Percentiles rank a stretch among this genome's conserved stretches.
Evolutionary conservation across 805 yeast species (phyloP).

Genomic region (Sugiyamaella americana): DNA sequence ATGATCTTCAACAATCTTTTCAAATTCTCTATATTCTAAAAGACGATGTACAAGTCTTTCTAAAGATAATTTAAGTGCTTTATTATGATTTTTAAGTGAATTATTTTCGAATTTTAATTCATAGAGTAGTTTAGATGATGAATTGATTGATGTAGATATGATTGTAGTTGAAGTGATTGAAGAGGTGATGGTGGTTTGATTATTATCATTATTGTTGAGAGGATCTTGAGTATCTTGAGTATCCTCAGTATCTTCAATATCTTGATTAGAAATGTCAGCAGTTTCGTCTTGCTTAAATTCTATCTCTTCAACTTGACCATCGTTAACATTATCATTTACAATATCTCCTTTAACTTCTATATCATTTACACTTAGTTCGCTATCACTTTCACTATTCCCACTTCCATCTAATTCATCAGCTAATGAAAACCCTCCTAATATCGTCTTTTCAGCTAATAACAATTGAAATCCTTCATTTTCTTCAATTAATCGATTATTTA

Average conservation of each 20-base stretch:
- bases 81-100: slow-evolving; percentile 28
- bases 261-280: background rate
- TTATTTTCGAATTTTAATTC: slow-evolving; percentile 26
- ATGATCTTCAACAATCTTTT: slow-evolving; percentile 21
- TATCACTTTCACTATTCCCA: background rate
- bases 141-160: background rate
- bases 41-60: slow-evolving; percentile 32
- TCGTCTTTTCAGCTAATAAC: slow-evolving; percentile 30
- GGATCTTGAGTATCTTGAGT: background rate
- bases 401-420: slow-evolving; percentile 20
- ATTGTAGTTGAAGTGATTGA: background rate
- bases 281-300: no score
- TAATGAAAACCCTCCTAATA: slow-evolving; percentile 22
- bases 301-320: background rate
- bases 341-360: no score
- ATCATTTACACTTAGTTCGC: no score
- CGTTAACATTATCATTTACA: background rate
- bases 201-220: slow-evolving; percentile 1
- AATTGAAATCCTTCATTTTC: slow-evolving; percentile 33
- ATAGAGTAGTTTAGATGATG: slow-evolving; percentile 4
- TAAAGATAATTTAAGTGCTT: slow-evolving; percentile 28
- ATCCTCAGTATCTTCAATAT: slow-evolving; percentile 3
- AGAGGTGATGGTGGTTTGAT: background rate
- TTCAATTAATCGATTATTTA: slow-evolving; percentile 26
- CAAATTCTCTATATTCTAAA: slow-evolving; percentile 29